phyloP scores from a whole-genome alignment of 2,329 filamentous ascomycete species.

The Pseudophaeomoniella oleicola region DNA sequence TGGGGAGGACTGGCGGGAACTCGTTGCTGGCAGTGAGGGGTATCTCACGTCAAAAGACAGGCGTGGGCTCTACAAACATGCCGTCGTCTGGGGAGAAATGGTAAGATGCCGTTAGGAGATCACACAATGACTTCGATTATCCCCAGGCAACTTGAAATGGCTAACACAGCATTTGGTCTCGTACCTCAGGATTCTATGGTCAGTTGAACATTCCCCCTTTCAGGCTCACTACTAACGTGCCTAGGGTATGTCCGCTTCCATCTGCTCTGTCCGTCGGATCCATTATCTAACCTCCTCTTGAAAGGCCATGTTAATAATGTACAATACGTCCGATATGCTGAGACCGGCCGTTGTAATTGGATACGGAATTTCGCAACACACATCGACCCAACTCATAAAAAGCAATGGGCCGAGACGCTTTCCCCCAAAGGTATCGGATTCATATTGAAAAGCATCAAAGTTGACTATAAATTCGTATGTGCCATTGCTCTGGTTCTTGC shows the following conservation, averaged over 20 bases:
- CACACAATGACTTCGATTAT: background rate
- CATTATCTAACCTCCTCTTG: conserved; percentile 1
- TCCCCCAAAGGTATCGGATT: conserved; percentile 53
- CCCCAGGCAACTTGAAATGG: background rate
- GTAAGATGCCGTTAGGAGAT: no score
- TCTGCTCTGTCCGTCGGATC: background rate
- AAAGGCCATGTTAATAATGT: conserved; percentile 76
- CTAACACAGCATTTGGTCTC: no score
- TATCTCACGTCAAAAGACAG: conserved; percentile 51
- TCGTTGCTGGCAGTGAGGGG: conserved; percentile 61
- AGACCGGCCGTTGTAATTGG: conserved; percentile 70
- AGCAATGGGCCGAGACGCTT: conserved; percentile 56
- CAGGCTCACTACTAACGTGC: background rate
- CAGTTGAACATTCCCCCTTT: conserved; percentile 10
- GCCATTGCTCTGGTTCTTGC: no score
- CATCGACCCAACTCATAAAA: conserved; percentile 44
- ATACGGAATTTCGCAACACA: conserved; percentile 51
- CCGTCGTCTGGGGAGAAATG: conserved; percentile 77
- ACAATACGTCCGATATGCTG: conserved; percentile 69
- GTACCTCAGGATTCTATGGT: conserved; percentile 29
- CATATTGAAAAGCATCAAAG: conserved; percentile 65
- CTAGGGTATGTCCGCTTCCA: background rate
- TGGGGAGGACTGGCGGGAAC: conserved; percentile 52
- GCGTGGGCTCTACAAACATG: conserved; percentile 49
- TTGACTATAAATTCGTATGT: conserved; percentile 79